Base-by-base conservation (phyloP, 2,329 filamentous ascomycete genomes). In the Coniella lustricola region DNA sequence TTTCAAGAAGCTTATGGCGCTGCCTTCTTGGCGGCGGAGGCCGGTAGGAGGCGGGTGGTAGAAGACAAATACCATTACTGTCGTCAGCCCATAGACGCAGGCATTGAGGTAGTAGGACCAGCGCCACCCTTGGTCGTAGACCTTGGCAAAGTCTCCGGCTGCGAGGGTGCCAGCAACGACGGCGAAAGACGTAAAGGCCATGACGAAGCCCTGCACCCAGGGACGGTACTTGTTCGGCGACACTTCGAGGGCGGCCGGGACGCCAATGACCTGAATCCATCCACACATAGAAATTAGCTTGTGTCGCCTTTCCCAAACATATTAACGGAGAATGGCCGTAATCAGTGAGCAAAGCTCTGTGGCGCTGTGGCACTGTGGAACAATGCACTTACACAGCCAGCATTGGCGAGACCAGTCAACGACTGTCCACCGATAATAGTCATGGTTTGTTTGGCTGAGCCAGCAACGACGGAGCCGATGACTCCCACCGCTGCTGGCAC, bases 91-190 rank as follows among this genome's bases (percentile, higher is more conserved):
- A 7, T 47, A 50, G 38, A 50, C 34, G 7, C 39, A 43, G 3
- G 48, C 44, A 18, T 50, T 50, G 12, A 50, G 48, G 9, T 50
- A 50, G 22, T 50, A 50, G 8, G 43, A 43, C 48, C 43, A 50
- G 10, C 48, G 25, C 48, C 48, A 50, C 1, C 33, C 45, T 13
- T 50, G 32, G 4, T 46, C 39, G 43, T 45, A 45, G 10, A 18
- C 21, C n/a, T 50, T 50, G 37, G 47, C 48, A n/a, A 50, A 50
- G 20, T 38, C 48, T 7, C 48, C 48, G 4, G 44, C 48, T 17
- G 20, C 48, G 1, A 47, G 29, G 16, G 48, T 50, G 22, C 48
- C 48, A 3, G 43, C 44, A 17, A 50, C 40, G 2, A 50, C 48
- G 14, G 48, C 48, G 2, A 34, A 13, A 25, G 43, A 46, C 32